Evolutionary conservation across 805 yeast species (phyloP), one percentile per base, ranked within the genome.

Genomic region (Kodamaea laetipori): DNA sequence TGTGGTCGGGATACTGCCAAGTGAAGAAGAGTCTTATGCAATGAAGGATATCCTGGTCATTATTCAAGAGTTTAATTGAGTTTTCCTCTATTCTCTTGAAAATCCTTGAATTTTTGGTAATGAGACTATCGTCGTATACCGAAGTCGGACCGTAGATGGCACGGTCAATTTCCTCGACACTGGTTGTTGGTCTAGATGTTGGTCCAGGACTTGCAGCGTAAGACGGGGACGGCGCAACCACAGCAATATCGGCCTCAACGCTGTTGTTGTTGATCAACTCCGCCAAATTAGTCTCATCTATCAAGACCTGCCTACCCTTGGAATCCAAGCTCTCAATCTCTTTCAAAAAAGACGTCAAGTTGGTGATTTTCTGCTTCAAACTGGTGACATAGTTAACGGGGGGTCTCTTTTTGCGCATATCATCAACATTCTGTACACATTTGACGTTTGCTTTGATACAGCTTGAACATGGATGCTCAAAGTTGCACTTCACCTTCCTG

Each of bases 1-100:
- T 78, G 49, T 78, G 73, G 48, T 81, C 86, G 3, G 86, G 86
- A 49, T 81, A 81, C 47, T 78, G 75, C 82, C 84, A 80, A n/a
- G 71, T 73, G 57, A 80, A 81, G 56, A 81, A 71, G n/a, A 70
- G 56, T 50, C 67, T 61, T 26, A 69, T 44, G 49, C 74, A 69
- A 36, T 66, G 67, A 40, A 69, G 57, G 13, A 59, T 57, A 26
- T 58, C 65, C 21, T 60, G 66, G 47, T 64, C 69, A 39, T 60
- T 64, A 47, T 67, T 73, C 40, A 66, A 51, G 21, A 52, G 46
- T 38, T 47, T 57, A 13, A 63, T 62, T 11, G 51, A 38, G 11
- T 39, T 16, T 6, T 50, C 49, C 11, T 30, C 34, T 13, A 30
- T 30, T 30, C 34, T 13, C 17, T 30, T 30, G 34, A 30, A 30